Percentiles rank a stretch among this genome's conserved stretches.
These are phyloP conservation scores for Gliomastix tumulicola DNA, from an alignment of 2,329 filamentous ascomycete species.

Conservation along the genomic window DNA sequence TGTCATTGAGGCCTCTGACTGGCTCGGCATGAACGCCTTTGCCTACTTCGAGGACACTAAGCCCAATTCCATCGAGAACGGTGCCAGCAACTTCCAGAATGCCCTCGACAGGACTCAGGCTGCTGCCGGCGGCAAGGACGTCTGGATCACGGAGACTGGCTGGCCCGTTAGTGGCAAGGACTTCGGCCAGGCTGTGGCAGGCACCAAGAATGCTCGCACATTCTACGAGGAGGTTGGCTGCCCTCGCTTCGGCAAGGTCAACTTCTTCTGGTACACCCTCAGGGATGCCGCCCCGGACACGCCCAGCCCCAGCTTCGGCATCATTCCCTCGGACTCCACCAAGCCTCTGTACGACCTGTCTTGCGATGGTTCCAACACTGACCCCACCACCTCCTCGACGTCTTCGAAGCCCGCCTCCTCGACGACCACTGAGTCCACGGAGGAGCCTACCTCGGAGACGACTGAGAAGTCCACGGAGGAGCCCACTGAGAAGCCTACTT, in stretches of 20 bases:
- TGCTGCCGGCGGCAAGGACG: slow-evolving; percentile 57
- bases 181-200: slow-evolving; percentile 56
- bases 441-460: neutral
- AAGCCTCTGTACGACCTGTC: slow-evolving; percentile 58
- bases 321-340: slow-evolving; percentile 49
- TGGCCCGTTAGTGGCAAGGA: slow-evolving; percentile 70
- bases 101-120: slow-evolving; percentile 54
- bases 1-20: slow-evolving; percentile 66
- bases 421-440: too few species aligned
- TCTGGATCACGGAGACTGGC: slow-evolving; percentile 87
- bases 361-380: slow-evolving; percentile 31
- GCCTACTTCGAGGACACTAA: slow-evolving; percentile 72
- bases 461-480: neutral
- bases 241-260: slow-evolving; percentile 54
- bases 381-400: slow-evolving; percentile 4
- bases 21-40: slow-evolving; percentile 79
- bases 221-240: slow-evolving; percentile 80
- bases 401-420: neutral
- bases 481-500: neutral
- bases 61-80: slow-evolving; percentile 58
- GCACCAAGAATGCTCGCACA: slow-evolving; percentile 60
- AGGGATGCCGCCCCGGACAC: slow-evolving; percentile 55
- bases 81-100: slow-evolving; percentile 59
- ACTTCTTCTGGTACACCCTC: slow-evolving; percentile 73
- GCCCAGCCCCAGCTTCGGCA: slow-evolving; percentile 63